These are phyloP conservation scores for Gaeumannomyces sp. DNA, from an alignment of 2,329 filamentous ascomycete genomes.

Conservation along the genomic window DNA sequence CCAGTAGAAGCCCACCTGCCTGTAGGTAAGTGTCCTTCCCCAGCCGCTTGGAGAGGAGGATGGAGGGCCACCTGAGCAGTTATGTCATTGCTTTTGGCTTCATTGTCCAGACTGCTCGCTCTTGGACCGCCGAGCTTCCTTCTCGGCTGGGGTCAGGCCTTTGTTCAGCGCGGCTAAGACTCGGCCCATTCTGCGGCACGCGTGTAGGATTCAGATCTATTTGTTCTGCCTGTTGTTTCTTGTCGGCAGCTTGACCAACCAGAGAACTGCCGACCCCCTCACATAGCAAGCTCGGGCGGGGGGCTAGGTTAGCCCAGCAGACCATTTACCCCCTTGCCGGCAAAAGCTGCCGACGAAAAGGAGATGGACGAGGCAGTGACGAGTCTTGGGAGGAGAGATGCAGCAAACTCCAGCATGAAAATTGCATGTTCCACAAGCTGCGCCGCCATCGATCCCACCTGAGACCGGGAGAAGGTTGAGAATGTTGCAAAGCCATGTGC, in stretches of 20 bases:
- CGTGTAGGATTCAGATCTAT: too few species aligned
- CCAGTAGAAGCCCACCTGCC: neutral
- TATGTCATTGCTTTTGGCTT: neutral
- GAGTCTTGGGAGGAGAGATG: too few species aligned
- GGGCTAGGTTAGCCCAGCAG: neutral
- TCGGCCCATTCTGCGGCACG: neutral
- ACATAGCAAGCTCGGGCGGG: neutral
- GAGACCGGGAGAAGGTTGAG: neutral
- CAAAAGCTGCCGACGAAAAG: neutral
- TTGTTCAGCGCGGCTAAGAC: neutral
- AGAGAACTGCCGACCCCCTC: slow-evolving; percentile 19
- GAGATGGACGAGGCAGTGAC: too few species aligned
- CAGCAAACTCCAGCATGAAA: neutral
- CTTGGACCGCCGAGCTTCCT: neutral
- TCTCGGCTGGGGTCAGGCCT: neutral
- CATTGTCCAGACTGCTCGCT: neutral
- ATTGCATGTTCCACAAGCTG: neutral
- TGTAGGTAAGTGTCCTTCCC: too few species aligned
- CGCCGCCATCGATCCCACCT: neutral
- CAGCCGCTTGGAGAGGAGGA: too few species aligned
- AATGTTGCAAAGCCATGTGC: neutral
- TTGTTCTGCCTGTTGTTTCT: neutral
- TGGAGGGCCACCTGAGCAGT: neutral
- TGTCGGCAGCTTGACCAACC: slow-evolving; percentile 14
- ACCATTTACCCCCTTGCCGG: too few species aligned